Base-by-base conservation (phyloP, 164 flowering plant species). In the Vitis amurensis region DNA sequence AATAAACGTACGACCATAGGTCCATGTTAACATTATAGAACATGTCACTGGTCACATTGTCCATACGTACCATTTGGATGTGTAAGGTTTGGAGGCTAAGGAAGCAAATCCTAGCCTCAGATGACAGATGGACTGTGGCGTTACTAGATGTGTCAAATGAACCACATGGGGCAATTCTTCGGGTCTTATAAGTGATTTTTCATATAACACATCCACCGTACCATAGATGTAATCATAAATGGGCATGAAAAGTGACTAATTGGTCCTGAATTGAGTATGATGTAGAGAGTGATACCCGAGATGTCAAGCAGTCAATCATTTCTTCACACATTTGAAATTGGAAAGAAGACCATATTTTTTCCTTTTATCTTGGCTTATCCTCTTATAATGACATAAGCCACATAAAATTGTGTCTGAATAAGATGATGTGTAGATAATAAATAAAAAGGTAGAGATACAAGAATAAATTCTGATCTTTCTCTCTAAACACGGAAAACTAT, bases 131-230 rank as follows among this genome's bases (percentile, higher is more conserved):
- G 95, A 89, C 37, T 86, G 82, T 0, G 87, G 81, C 0, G 89
- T 89, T 0, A 95, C 90, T 11, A 88, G 82, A 69, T 92, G 97
- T 0, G 90, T 92, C 17, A 92, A 70, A 67, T 92, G 86, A 50
- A 90, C 88, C 10, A 86, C 92, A 62, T 90, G 78, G 1, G 85
- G 81, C 15, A 62, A 48, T 12, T 88, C 88, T 49, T 73, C 83
- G 47, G 49, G 51, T 50, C 85, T 85, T 6, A 66, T 60, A 0
- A 83, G 84, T 29, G 87, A 73, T 0, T 68, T 71, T 58, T 84
- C 83, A 13, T 90, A 82, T 12, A 86, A 5, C 7, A 77, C 44
- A 29, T 87, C 95, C 79, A 75, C 29, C 0, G 97, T 92, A 0
- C 83, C 87, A 27, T 84, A 85, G 4, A 87, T 60, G 59, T 82